phyloP scores from a whole-genome alignment of 192 early-diverging fungal species.

The Geosiphon pyriformis region DNA sequence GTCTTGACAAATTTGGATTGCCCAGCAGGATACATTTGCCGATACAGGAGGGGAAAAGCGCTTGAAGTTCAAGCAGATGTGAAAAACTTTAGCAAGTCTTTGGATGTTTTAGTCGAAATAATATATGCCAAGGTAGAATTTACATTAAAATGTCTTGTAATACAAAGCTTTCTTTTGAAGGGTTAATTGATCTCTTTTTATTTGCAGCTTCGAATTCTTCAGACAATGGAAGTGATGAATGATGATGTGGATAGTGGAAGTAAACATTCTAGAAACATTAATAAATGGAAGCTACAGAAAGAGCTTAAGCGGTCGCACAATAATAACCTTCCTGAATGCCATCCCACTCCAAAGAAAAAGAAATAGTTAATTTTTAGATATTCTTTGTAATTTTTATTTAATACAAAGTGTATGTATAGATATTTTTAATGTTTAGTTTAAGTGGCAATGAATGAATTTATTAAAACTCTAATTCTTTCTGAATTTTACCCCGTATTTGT shows the following conservation, averaged over 20 bases:
- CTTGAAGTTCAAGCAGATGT: constrained; percentile 24
- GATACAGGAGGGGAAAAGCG: constrained; percentile 22
- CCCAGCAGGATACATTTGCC: constrained; percentile 25
- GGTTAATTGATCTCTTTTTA: constrained; percentile 10
- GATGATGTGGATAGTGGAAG: constrained; percentile 3
- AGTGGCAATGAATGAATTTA: too few relatives aligned
- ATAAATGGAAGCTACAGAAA: constrained; percentile 16
- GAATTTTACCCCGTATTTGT: too few relatives aligned
- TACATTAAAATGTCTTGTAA: constrained; percentile 6
- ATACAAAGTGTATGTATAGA: too few relatives aligned
- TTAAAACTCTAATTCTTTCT: too few relatives aligned
- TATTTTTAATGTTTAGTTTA: too few relatives aligned
- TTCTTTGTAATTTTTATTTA: too few relatives aligned
- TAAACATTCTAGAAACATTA: constrained; percentile 11
- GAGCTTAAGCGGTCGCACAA: constrained; percentile 12
- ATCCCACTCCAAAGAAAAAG: constrained; percentile 26
- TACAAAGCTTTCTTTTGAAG: constrained; percentile 19
- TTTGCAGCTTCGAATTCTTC: constrained; percentile 24
- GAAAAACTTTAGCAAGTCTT: constrained; percentile 24
- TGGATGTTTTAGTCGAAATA: constrained; percentile 25
- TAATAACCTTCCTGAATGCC: constrained; percentile 21
- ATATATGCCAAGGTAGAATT: constrained; percentile 25
- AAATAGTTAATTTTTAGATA: too few relatives aligned
- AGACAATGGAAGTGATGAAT: constrained; percentile 24
- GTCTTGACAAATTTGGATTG: constrained; percentile 26